A percentile compares a stretch with the other conserved stretches of the same genome.
Conservation (phyloP, 768 basidiomycete genomes). For the Kwoniella bestiolae region DNA sequence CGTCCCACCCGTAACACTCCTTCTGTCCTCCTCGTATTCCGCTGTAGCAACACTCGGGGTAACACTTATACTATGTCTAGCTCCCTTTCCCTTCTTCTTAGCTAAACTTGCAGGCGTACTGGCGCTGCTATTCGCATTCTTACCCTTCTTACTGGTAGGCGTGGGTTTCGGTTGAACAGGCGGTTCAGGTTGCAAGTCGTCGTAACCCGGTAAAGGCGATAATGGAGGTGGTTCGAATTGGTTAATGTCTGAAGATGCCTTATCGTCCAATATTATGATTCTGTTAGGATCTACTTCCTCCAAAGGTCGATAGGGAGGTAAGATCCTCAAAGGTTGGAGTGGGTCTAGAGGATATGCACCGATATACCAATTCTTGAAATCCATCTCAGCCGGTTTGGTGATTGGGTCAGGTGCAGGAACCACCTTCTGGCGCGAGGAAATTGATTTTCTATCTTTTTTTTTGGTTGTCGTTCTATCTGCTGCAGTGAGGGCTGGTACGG, state of each 20-base stretch:
- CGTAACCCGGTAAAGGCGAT: constrained; percentile 26
- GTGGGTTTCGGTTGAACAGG: constrained; percentile 5
- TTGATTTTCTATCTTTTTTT: background rate
- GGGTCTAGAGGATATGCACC: constrained; percentile 38
- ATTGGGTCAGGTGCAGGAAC: constrained; percentile 7
- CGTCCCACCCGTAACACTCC: constrained; percentile 9
- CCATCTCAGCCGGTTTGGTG: constrained; percentile 18
- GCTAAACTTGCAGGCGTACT: background rate
- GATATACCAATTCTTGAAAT: constrained; percentile 47
- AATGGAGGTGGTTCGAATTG: constrained; percentile 12
- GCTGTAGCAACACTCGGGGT: constrained; percentile 6
- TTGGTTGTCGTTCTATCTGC: background rate
- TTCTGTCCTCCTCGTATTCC: constrained; percentile 12
- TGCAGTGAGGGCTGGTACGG: background rate
- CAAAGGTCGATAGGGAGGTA: constrained; percentile 1
- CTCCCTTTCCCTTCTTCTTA: constrained; percentile 1
- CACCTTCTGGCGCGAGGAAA: background rate
- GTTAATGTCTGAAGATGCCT: background rate
- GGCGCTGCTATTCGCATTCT: background rate
- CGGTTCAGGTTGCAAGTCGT: constrained; percentile 11
- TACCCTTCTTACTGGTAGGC: constrained; percentile 5
- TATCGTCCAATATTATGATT: background rate
- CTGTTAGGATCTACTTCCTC: background rate
- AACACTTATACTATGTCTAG: background rate
- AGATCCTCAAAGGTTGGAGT: constrained; percentile 28